Base-by-base conservation (phyloP, 2,329 filamentous ascomycete species). In the Aureobasidium sp. region DNA sequence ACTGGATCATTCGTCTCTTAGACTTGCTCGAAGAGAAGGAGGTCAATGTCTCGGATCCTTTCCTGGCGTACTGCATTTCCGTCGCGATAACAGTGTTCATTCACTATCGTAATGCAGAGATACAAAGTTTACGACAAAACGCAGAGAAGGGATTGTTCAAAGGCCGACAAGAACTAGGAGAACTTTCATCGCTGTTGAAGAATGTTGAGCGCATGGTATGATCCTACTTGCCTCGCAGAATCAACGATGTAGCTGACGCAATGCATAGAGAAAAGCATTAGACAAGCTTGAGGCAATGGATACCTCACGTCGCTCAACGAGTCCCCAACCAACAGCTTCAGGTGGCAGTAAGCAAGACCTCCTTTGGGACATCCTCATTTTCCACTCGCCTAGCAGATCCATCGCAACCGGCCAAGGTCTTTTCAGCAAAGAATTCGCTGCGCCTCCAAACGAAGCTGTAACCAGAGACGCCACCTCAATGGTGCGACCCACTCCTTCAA, bases 321-420 rank as follows among this genome's bases (percentile, higher is more conserved):
- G 57, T 29, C 57, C 57, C 4, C 57, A 59, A 27, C 45, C 57
- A 13, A 21, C 57, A 11, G 41, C 57, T 3, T n/a, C 45, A 6
- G 29, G 27, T 5, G 44, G 44, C 45, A 59, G 16, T 27, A 59
- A 59, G 32, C 57, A 59, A 42, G 57, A 59, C 21, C 57, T 59
- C 5, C 57, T 59, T 45, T 59, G 57, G 57, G 45, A 59, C n/a
- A 41, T 59, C n/a, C 45, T 59, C 15, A 59, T 59, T 27, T 50
- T 59, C n/a, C 11, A 50, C 36, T 59, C 57, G 9, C 57, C 57
- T 4, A 50, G 8, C 34, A 37, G 45, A 15, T 41, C 44, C 21
- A 27, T 9, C 25, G 36, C 57, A 10, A 25, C 45, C 2, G 36
- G 36, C 5, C 45, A 49, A 49, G 25, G 30, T 3, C 57, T 59